A percentile compares a stretch with the other conserved stretches of the same genome.
phyloP scores from a whole-genome alignment of 2,329 filamentous ascomycete species.

The Salinomyces thailandicus region DNA sequence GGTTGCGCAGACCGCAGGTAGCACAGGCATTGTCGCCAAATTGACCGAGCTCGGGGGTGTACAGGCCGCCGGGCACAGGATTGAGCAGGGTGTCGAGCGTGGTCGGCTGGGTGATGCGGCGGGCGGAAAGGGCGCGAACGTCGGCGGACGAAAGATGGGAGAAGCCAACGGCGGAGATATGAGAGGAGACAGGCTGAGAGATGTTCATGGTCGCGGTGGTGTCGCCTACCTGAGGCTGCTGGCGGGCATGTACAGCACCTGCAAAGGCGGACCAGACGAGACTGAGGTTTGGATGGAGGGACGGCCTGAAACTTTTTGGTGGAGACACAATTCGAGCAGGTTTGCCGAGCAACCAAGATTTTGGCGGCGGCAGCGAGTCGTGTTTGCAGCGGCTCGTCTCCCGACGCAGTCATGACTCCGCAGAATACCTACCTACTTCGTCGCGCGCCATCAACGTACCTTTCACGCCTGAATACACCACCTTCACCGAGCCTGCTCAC shows the following conservation, averaged over 20 bases:
- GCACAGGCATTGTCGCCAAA: conserved; percentile 79
- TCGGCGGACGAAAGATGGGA: conserved; percentile 71
- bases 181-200: conserved; percentile 67
- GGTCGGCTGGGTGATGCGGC: conserved; percentile 81
- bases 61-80: conserved; percentile 79
- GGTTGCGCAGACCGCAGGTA: conserved; percentile 75
- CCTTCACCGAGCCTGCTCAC: too few species aligned
- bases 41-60: conserved; percentile 83
- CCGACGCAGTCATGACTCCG: too few species aligned
- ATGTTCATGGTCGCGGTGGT: conserved; percentile 29
- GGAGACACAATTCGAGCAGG: too few species aligned
- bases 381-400: too few species aligned
- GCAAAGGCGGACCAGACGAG: neutral
- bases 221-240: neutral
- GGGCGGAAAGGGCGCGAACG: conserved; percentile 81
- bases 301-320: conserved; percentile 1
- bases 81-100: conserved; percentile 92
- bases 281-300: neutral
- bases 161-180: conserved; percentile 82
- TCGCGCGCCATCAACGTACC: too few species aligned
- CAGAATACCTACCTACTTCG: too few species aligned
- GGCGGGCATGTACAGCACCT: neutral
- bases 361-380: too few species aligned
- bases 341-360: too few species aligned
- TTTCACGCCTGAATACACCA: too few species aligned